These are phyloP conservation scores for Trametes pubescens DNA, from an alignment of 1,284 basidiomycete genomes.

Conservation along the genomic window DNA sequence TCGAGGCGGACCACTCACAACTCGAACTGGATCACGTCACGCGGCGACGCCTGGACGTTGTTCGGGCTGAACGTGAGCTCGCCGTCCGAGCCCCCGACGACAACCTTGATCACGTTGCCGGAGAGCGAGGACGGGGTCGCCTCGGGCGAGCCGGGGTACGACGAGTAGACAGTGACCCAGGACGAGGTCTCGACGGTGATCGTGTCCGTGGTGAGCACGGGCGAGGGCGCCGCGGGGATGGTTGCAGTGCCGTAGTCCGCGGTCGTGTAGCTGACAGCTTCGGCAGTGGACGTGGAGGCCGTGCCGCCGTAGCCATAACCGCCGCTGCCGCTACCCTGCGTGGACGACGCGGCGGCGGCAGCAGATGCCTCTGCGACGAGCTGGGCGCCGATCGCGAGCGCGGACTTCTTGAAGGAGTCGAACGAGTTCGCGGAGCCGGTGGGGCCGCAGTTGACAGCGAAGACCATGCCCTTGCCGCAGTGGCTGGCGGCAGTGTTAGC, in stretches of 20 bases:
- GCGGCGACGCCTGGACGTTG: constrained; percentile 55
- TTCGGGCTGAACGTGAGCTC: constrained; percentile 60
- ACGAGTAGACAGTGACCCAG: constrained; percentile 63
- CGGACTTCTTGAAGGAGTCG: constrained; percentile 61
- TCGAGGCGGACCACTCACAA: constrained; percentile 52
- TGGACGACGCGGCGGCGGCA: constrained; percentile 42
- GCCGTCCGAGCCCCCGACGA: constrained; percentile 58
- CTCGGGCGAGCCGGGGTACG: constrained; percentile 59
- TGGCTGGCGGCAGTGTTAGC: constrained; percentile 51
- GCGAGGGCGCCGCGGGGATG: constrained; percentile 54
- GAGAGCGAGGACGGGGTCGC: constrained; percentile 55
- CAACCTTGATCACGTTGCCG: constrained; percentile 55
- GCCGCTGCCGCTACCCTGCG: constrained; percentile 31
- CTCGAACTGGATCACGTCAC: constrained; percentile 62
- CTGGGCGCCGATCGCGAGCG: constrained; percentile 57
- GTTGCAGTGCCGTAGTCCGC: constrained; percentile 43
- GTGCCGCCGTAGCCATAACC: constrained; percentile 34
- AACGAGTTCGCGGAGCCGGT: constrained; percentile 63
- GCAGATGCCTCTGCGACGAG: constrained; percentile 53
- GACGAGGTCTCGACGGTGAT: constrained; percentile 50
- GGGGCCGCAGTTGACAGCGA: constrained; percentile 65
- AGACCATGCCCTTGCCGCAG: constrained; percentile 71
- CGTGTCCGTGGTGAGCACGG: constrained; percentile 44
- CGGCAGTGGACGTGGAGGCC: not conserved
- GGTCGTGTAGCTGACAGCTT: not conserved